These are phyloP conservation scores for Pseudomassariella vexata DNA, from an alignment of 2,329 filamentous ascomycete species.

Conservation along the genomic window DNA sequence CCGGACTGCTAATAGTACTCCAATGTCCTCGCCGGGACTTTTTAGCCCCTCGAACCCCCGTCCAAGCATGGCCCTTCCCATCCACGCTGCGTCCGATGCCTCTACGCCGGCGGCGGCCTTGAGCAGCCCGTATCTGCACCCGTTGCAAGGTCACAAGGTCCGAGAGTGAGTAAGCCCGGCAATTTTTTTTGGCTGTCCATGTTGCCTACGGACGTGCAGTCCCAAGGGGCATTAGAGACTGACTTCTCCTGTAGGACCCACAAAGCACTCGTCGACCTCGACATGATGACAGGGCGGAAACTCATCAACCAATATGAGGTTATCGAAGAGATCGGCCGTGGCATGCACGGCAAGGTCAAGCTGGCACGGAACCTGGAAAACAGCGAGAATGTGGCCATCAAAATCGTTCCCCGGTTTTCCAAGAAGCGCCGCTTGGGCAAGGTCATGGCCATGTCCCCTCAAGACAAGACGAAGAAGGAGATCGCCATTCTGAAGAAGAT, in stretches of 20 bases:
- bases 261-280: constrained; percentile 84
- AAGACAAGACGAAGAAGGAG: constrained; percentile 86
- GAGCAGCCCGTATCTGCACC: constrained; percentile 61
- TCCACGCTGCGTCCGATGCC: constrained; percentile 44
- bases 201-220: too few relatives aligned
- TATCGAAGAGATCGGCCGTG: constrained; percentile 90
- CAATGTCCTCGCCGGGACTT: constrained; percentile 55
- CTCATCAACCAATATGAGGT: constrained; percentile 98
- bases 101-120: constrained; percentile 43
- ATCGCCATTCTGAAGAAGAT: constrained; percentile 99
- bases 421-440: constrained; percentile 89
- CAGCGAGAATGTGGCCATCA: constrained; percentile 84
- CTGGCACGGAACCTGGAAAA: constrained; percentile 76
- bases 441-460: constrained; percentile 58
- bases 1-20: constrained; percentile 49
- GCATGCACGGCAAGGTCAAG: constrained; percentile 97
- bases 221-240: constrained; percentile 4
- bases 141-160: constrained; percentile 66
- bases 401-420: constrained; percentile 94
- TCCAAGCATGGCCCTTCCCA: constrained; percentile 31
- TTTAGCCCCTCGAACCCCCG: constrained; percentile 48
- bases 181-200: not conserved
- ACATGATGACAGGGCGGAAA: constrained; percentile 85
- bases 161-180: constrained; percentile 58
- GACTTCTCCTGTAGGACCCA: constrained; percentile 57